phyloP scores from a whole-genome alignment of 1,284 basidiomycete species.

The Vanrija sp. region DNA sequence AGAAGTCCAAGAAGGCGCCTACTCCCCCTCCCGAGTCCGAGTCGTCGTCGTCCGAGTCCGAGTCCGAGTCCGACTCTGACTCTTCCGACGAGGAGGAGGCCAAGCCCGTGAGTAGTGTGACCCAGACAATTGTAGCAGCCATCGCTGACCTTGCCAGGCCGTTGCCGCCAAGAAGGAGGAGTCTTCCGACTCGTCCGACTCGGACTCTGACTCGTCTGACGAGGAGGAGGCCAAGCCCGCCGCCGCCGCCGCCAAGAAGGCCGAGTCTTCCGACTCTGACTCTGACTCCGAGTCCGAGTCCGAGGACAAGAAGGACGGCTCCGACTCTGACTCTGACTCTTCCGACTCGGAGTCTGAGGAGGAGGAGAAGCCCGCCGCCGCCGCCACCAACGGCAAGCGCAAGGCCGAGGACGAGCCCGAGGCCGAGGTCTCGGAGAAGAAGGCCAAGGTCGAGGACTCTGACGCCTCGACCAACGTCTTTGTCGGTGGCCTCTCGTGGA shows the following conservation, averaged over 20 bases:
- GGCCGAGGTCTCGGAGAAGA: constrained; percentile 54
- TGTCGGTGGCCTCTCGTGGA: constrained; percentile 93
- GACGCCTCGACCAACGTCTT: constrained; percentile 71
- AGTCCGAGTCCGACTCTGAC: constrained; percentile 25
- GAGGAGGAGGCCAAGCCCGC: constrained; percentile 26
- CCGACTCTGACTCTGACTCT: constrained; percentile 8
- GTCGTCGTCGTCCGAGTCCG: constrained; percentile 24
- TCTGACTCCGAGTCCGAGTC: constrained; percentile 18
- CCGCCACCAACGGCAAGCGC: constrained; percentile 30
- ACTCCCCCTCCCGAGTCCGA: constrained; percentile 31
- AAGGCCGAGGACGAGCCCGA: constrained; percentile 57
- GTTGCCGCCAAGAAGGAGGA: constrained; percentile 4
- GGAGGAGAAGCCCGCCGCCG: constrained; percentile 41
- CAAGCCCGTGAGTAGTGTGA: constrained; percentile 11
- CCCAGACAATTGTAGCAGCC: too few relatives aligned
- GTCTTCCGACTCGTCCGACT: constrained; percentile 3
- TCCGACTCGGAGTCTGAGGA: constrained; percentile 39
- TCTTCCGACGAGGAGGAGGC: constrained; percentile 14
- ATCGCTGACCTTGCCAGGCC: background rate
- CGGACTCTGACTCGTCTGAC: constrained; percentile 7
- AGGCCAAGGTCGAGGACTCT: constrained; percentile 75
- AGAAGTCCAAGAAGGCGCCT: constrained; percentile 49
- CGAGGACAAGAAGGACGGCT: constrained; percentile 12
- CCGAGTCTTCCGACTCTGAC: constrained; percentile 21
- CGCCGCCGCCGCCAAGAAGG: constrained; percentile 21